These are phyloP conservation scores for Talaromyces borbonicus DNA, from an alignment of 495 filamentous ascomycete genomes.

Conservation along the genomic window DNA sequence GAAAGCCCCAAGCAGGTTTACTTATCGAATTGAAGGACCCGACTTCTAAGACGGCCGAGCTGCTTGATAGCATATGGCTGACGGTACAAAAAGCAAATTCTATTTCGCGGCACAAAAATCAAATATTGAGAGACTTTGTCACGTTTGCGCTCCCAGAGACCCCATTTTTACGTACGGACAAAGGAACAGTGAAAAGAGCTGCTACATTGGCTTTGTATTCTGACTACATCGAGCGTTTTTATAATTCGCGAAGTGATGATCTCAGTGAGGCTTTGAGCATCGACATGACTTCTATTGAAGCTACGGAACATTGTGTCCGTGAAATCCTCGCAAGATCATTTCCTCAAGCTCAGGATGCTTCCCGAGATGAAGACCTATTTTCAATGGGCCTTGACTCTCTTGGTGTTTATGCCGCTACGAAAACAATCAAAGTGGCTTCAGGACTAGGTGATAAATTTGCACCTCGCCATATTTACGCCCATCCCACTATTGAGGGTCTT, in stretches of 20 bases:
- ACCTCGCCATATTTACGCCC: constrained; percentile 20
- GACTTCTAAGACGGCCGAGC: constrained; percentile 11
- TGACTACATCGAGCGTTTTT: constrained; percentile 20
- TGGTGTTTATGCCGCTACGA: constrained; percentile 16
- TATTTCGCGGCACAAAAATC: constrained; percentile 18
- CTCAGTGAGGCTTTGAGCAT: neutral
- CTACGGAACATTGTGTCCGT: neutral
- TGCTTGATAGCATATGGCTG: constrained; percentile 19
- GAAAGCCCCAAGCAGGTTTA: constrained; percentile 17
- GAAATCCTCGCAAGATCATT: neutral
- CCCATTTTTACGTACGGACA: constrained; percentile 19
- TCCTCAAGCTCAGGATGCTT: constrained; percentile 5
- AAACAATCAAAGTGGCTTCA: constrained; percentile 14
- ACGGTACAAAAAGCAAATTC: constrained; percentile 15
- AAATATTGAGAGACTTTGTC: constrained; percentile 13
- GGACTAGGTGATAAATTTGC: constrained; percentile 15
- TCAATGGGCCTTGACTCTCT: constrained; percentile 21
- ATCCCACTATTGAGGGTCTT: constrained; percentile 17
- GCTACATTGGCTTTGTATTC: constrained; percentile 23
- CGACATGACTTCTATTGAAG: neutral
- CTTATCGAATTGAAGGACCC: constrained; percentile 18
- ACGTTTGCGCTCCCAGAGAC: constrained; percentile 10
- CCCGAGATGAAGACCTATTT: constrained; percentile 18
- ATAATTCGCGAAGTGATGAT: neutral
- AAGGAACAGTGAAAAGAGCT: constrained; percentile 21